Base-by-base conservation (phyloP, 1,284 basidiomycete genomes). In the Bjerkandera adusta region DNA sequence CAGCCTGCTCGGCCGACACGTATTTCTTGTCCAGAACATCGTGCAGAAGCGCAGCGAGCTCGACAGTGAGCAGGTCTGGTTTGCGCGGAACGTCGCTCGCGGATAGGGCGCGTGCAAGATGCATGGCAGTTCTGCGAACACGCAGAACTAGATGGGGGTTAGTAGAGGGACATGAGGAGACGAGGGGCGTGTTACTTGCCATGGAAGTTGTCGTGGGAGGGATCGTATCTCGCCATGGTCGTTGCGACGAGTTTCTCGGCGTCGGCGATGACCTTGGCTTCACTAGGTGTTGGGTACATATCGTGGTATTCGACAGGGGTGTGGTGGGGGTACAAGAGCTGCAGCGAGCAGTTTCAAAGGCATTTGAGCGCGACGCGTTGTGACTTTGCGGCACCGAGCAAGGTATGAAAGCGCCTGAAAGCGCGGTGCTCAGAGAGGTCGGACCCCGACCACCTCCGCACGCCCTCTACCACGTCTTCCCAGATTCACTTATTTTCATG, bases 21-120 rank as follows among this genome's bases (percentile, higher is more conserved):
- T 92, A 92, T 71, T 92, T 92, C 65, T 85, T 83, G 73, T 93
- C 92, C 26, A 90, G 75, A 40, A 96, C 76, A 67, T 97, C 93
- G 62, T 97, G 94, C 43, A 95, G 78, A 36, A 97, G 75, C 3
- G 93, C 89, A 13, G 89, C 85, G 38, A 96, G 71, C 63, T 95
- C 89, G 13, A 95, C 75, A 1, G 83, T 78, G 21, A 92, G 69
- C 4, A 90, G 61, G 67, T 96, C 89, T 15, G 78, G 79, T 45
- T 59, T 55, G 16, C 50, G 50, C 29, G 37, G 11, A 25, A 13
- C 3, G 61, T 62, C 8, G 59, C 51, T 5, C 10, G 39, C 35
- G 1, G 57, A 56, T 12, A 81, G 58, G 6, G 70, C 68, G 25
- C 65, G 68, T 12, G 85, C 91, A 37, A 96, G 73, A 4, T 73